Conservation (phyloP, 2,329 filamentous ascomycete genomes). For the Pseudocercospora fuligena region DNA sequence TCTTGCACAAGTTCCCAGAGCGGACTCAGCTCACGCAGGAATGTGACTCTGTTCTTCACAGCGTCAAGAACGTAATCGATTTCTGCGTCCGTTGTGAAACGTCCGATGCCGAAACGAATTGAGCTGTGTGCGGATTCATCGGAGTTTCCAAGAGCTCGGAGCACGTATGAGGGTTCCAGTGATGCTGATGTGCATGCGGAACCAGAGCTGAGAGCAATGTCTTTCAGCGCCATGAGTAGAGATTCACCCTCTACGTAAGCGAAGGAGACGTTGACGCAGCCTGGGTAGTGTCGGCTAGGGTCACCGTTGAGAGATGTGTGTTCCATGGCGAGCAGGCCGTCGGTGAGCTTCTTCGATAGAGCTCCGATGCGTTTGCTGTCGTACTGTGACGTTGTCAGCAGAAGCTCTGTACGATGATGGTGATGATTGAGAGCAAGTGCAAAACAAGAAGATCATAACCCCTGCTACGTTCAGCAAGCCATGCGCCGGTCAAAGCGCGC, state of each 20-base stretch:
- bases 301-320: constrained; percentile 93
- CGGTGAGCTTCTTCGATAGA: constrained; percentile 81
- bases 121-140: constrained; percentile 98
- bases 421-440: neutral
- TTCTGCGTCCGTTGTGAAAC: constrained; percentile 92
- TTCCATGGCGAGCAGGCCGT: constrained; percentile 84
- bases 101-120: constrained; percentile 95
- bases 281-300: constrained; percentile 81
- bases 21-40: constrained; percentile 91
- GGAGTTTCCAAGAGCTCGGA: constrained; percentile 91
- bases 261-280: constrained; percentile 97
- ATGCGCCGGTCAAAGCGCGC: constrained; percentile 62
- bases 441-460: constrained; percentile 58
- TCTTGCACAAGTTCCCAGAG: constrained; percentile 98
- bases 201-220: constrained; percentile 94
- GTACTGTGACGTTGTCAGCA: constrained; percentile 66
- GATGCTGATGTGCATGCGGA: constrained; percentile 97
- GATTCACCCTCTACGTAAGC: constrained; percentile 98
- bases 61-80: constrained; percentile 98
- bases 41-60: constrained; percentile 85
- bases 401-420: constrained; percentile 5
- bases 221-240: constrained; percentile 95
- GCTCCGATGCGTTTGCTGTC: constrained; percentile 82
- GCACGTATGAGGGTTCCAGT: constrained; percentile 92
- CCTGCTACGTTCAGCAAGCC: constrained; percentile 65